These are phyloP conservation scores for Meyerozyma sp. DNA, from an alignment of 1,139 yeast genomes.

Conservation along the genomic window DNA sequence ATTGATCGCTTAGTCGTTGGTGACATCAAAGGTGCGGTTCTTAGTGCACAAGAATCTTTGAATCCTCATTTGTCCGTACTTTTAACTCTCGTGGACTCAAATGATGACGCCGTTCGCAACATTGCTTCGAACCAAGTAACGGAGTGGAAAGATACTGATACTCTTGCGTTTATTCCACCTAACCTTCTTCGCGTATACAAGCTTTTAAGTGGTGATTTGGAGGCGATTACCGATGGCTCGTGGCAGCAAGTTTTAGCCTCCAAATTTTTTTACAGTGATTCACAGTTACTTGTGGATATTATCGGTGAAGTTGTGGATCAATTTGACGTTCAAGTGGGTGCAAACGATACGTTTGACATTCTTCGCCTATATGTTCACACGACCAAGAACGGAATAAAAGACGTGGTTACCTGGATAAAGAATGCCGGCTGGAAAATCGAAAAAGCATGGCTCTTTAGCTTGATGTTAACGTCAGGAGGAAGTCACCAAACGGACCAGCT, in stretches of 20 bases:
- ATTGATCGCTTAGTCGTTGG: slow-evolving; percentile 52
- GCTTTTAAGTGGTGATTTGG: slow-evolving; percentile 55
- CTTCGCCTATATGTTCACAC: background rate
- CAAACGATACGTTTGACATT: background rate
- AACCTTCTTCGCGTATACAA: slow-evolving; percentile 56
- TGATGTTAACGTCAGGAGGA: background rate
- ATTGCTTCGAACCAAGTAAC: slow-evolving; percentile 58
- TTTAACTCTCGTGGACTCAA: slow-evolving; percentile 67
- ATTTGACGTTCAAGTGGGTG: background rate
- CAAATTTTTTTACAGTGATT: slow-evolving; percentile 55
- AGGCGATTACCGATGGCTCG: slow-evolving; percentile 43
- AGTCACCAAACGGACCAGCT: slow-evolving; percentile 30
- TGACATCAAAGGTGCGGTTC: slow-evolving; percentile 57
- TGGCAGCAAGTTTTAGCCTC: slow-evolving; percentile 66
- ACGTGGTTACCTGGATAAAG: background rate
- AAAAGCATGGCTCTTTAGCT: background rate
- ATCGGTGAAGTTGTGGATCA: background rate
- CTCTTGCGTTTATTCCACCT: slow-evolving; percentile 42
- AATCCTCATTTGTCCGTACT: slow-evolving; percentile 68
- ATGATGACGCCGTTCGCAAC: slow-evolving; percentile 49
- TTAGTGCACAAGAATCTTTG: slow-evolving; percentile 49
- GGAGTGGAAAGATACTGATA: slow-evolving; percentile 53
- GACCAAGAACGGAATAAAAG: background rate
- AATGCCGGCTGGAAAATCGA: background rate
- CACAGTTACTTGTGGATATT: slow-evolving; percentile 23